phyloP scores from a whole-genome alignment of 192 early-diverging fungal species.

The Geranomyces michiganensis region DNA sequence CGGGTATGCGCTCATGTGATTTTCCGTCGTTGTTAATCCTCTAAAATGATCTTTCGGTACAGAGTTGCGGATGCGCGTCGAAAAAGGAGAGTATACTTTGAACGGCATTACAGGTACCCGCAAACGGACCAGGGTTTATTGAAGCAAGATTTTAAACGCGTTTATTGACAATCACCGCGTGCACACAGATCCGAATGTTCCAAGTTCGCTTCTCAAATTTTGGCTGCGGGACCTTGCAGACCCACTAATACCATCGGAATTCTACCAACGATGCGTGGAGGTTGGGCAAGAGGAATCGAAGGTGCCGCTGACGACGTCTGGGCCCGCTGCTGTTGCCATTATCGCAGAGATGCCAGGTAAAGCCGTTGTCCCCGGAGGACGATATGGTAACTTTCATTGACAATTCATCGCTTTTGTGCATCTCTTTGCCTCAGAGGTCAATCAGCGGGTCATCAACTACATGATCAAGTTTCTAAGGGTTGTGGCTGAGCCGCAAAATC shows the following conservation, averaged over 20 bases:
- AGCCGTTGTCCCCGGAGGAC: background rate
- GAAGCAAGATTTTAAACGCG: too few relatives aligned
- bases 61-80: constrained; percentile 77
- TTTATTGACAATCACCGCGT: too few relatives aligned
- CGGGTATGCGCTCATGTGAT: constrained; percentile 45
- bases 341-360: constrained; percentile 40
- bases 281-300: constrained; percentile 54
- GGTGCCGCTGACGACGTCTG: constrained; percentile 57
- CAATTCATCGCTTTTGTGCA: constrained; percentile 4
- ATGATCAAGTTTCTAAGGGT: constrained; percentile 82
- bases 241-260: constrained; percentile 81
- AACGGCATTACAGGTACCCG: constrained; percentile 62
- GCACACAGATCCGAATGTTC: constrained; percentile 78
- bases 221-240: constrained; percentile 95
- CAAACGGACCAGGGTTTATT: background rate
- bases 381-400: background rate
- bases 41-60: background rate
- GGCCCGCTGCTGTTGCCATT: constrained; percentile 37
- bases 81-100: constrained; percentile 77
- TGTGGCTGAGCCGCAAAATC: constrained; percentile 73
- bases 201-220: constrained; percentile 86
- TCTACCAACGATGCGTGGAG: constrained; percentile 78
- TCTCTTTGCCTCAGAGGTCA: constrained; percentile 51
- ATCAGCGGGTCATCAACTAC: constrained; percentile 73
- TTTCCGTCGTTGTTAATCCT: background rate